Conservation (phyloP, 441 rosid species). For the Mallotus repandus region DNA sequence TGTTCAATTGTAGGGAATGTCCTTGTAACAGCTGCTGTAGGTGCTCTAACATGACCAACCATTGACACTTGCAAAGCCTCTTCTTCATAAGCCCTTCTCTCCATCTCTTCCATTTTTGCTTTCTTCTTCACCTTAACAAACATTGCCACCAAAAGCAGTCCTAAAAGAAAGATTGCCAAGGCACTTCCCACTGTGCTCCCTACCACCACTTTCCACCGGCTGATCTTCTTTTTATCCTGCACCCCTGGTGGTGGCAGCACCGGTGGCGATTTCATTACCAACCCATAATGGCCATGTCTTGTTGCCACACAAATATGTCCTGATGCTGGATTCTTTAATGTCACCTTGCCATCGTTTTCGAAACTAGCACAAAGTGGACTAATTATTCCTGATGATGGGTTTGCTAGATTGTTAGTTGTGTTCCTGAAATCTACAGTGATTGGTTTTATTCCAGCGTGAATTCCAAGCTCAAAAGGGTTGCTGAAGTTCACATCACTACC, state of each 20-base stretch:
- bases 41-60: slow-evolving; percentile 89
- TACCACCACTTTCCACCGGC: slow-evolving; percentile 79
- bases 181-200: slow-evolving; percentile 74
- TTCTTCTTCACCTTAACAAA: slow-evolving; percentile 80
- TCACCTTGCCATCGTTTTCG: slow-evolving; percentile 51
- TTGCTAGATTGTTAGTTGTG: slow-evolving; percentile 4
- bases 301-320: slow-evolving; percentile 54
- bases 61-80: slow-evolving; percentile 91
- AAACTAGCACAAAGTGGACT: slow-evolving; percentile 65
- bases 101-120: slow-evolving; percentile 79
- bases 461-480: slow-evolving; percentile 55
- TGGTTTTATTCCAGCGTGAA: slow-evolving; percentile 46
- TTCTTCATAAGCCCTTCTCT: slow-evolving; percentile 89
- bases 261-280: slow-evolving; percentile 41
- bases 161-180: slow-evolving; percentile 57
- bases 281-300: slow-evolving; percentile 69
- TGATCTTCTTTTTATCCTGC: slow-evolving; percentile 44
- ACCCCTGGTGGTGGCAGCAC: slow-evolving; percentile 29
- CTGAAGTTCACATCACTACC: slow-evolving; percentile 46
- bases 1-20: slow-evolving; percentile 65
- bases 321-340: slow-evolving; percentile 44
- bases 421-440: slow-evolving; percentile 60
- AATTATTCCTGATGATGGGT: slow-evolving; percentile 27
- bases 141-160: slow-evolving; percentile 76
- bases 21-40: slow-evolving; percentile 63